Evolutionary conservation across 176 grass and related monocot species (phyloP).

Genomic region (Oryza nivara): DNA sequence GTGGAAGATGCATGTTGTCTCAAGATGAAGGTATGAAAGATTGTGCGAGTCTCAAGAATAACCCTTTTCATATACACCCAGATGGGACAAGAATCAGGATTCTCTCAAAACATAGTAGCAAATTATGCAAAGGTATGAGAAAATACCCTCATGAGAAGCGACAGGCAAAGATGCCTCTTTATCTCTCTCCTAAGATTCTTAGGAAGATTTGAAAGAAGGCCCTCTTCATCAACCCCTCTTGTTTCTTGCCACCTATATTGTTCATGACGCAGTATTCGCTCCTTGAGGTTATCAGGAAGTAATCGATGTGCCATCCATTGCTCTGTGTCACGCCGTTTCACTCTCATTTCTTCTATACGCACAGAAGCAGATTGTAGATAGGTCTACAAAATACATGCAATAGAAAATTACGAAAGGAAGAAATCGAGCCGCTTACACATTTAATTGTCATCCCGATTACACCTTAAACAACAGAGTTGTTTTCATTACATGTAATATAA

Average conservation of each 20-base stretch:
- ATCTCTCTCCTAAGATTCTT: conserved; percentile 93
- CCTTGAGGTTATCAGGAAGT: conserved; percentile 88
- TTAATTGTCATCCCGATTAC: conserved; percentile 16
- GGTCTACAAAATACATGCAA: conserved; percentile 52
- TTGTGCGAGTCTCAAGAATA: background rate
- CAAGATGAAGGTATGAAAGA: background rate
- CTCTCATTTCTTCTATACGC: conserved; percentile 91
- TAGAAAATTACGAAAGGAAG: conserved; percentile 20
- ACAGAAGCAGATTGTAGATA: conserved; percentile 87
- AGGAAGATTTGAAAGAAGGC: conserved; percentile 83
- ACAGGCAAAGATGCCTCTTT: conserved; percentile 84
- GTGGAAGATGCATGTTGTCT: background rate
- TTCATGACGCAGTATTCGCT: conserved; percentile 77
- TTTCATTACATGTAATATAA: conserved; percentile 7
- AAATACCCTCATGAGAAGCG: conserved; percentile 86
- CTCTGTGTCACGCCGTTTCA: conserved; percentile 82
- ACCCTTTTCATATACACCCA: background rate
- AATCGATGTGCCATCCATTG: conserved; percentile 88
- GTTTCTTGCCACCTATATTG: conserved; percentile 99
- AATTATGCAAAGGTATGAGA: conserved; percentile 27
- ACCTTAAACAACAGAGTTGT: conserved; percentile 8
- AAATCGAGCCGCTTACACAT: background rate
- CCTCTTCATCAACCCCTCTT: conserved; percentile 91
- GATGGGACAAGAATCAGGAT: background rate
- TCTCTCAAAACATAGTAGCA: conserved; percentile 3